A percentile compares a stretch with the other conserved stretches of the same genome.
phyloP scores from a whole-genome alignment of 768 basidiomycete species.

The Leccinellum albellum region DNA sequence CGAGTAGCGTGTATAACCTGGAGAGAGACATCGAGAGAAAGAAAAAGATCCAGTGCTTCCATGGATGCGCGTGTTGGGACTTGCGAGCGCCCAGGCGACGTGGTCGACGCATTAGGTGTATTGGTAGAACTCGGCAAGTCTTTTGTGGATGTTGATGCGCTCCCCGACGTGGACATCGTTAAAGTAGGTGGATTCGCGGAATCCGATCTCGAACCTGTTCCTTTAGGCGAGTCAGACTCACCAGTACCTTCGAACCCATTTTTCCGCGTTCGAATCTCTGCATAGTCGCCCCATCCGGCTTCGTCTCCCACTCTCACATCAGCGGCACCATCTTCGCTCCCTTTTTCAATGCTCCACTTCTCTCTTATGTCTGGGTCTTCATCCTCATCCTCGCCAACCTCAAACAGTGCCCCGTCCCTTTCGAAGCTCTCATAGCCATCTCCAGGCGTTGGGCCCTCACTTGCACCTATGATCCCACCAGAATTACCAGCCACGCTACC shows the following conservation, averaged over 20 bases:
- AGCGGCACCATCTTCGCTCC: background rate
- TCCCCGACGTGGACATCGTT: background rate
- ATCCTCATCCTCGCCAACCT: slow-evolving; percentile 43
- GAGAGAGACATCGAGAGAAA: slow-evolving; percentile 88
- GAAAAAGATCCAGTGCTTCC: slow-evolving; percentile 70
- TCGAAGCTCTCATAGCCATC: slow-evolving; percentile 22
- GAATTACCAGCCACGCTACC: slow-evolving; percentile 7
- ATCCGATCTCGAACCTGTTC: background rate
- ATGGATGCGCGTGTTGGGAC: slow-evolving; percentile 13
- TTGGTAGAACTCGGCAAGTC: background rate
- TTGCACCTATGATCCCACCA: background rate
- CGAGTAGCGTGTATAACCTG: slow-evolving; percentile 92
- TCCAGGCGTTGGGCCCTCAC: background rate
- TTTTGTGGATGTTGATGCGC: background rate
- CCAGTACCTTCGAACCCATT: background rate
- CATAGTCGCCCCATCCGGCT: slow-evolving; percentile 26
- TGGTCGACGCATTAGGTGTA: background rate
- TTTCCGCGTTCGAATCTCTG: slow-evolving; percentile 2
- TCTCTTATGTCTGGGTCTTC: slow-evolving; percentile 10
- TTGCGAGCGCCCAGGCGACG: slow-evolving; percentile 5
- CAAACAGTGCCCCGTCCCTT: slow-evolving; percentile 45
- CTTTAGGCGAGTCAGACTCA: background rate
- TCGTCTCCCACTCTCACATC: slow-evolving; percentile 12
- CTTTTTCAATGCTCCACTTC: slow-evolving; percentile 12
- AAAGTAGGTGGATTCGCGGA: background rate